phyloP scores from a whole-genome alignment of 1,284 basidiomycete species.

The Boletus sp. region DNA sequence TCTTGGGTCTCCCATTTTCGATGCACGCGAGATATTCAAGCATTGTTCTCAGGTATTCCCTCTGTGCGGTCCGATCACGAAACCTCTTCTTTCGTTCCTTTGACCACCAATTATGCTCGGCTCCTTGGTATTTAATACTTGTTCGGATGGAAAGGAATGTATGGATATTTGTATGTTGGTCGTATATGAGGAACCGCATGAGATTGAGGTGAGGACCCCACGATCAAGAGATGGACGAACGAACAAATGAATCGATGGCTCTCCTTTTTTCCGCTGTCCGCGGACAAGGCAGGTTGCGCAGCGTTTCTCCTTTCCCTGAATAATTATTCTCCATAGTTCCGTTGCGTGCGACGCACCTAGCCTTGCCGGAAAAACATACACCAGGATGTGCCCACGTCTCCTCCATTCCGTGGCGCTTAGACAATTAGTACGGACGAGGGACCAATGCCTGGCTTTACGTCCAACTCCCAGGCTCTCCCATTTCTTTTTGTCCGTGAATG shows the following conservation, averaged over 20 bases:
- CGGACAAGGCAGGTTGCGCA: background rate
- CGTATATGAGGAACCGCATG: background rate
- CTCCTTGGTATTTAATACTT: background rate
- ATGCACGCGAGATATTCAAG: background rate
- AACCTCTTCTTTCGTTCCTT: background rate
- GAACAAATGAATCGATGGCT: no score
- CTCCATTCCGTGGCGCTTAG: background rate
- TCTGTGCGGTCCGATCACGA: background rate
- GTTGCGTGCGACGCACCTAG: background rate
- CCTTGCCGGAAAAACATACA: background rate
- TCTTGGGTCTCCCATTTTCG: background rate
- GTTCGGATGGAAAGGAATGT: no score
- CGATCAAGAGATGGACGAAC: no score
- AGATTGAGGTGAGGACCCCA: background rate
- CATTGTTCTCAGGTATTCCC: background rate
- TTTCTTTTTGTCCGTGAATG: conserved; percentile 6
- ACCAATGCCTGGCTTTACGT: background rate
- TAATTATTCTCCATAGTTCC: background rate
- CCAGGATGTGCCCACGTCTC: background rate
- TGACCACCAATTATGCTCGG: background rate
- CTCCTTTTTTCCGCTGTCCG: no score
- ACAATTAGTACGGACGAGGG: background rate
- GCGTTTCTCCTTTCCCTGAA: background rate
- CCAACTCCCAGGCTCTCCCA: background rate
- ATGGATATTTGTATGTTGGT: background rate